phyloP scores from a whole-genome alignment of 2,329 filamentous ascomycete genomes.

The Beauveria scarabaeidicola region DNA sequence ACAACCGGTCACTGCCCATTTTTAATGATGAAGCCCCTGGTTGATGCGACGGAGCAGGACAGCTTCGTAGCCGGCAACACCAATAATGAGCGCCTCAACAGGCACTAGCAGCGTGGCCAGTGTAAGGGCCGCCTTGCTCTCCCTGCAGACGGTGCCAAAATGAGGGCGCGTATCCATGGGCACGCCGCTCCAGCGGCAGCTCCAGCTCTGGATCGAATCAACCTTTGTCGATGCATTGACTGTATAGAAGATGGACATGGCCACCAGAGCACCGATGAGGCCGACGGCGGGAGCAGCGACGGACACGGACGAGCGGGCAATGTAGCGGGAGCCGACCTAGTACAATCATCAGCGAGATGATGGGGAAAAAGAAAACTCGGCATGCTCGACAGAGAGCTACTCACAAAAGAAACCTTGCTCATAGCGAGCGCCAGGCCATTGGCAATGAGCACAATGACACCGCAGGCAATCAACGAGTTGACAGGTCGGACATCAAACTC shows the following conservation, averaged over 20 bases:
- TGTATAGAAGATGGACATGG: slow-evolving; percentile 49
- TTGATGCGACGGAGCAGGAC: slow-evolving; percentile 29
- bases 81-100: slow-evolving; percentile 42
- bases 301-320: slow-evolving; percentile 14
- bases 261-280: slow-evolving; percentile 36
- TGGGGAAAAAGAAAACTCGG: no score
- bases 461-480: slow-evolving; percentile 43
- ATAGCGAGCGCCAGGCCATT: slow-evolving; percentile 40
- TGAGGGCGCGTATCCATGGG: slow-evolving; percentile 43
- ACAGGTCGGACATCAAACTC: slow-evolving; percentile 50
- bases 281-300: slow-evolving; percentile 22
- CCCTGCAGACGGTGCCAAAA: slow-evolving; percentile 47
- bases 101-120: slow-evolving; percentile 49
- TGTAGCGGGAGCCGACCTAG: slow-evolving; percentile 15
- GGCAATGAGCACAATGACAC: slow-evolving; percentile 39
- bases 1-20: no score
- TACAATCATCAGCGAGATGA: neutral
- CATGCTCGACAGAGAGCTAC: slow-evolving; percentile 19
- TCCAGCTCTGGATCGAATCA: slow-evolving; percentile 54
- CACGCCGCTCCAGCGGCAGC: slow-evolving; percentile 50
- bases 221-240: slow-evolving; percentile 42
- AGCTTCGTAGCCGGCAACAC: slow-evolving; percentile 35
- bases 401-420: slow-evolving; percentile 42
- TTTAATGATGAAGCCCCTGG: slow-evolving; percentile 8
- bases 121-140: slow-evolving; percentile 46